Evolutionary conservation across 1,284 basidiomycete species (phyloP).

Genomic region (Moesziomyces parantarcticus): DNA sequence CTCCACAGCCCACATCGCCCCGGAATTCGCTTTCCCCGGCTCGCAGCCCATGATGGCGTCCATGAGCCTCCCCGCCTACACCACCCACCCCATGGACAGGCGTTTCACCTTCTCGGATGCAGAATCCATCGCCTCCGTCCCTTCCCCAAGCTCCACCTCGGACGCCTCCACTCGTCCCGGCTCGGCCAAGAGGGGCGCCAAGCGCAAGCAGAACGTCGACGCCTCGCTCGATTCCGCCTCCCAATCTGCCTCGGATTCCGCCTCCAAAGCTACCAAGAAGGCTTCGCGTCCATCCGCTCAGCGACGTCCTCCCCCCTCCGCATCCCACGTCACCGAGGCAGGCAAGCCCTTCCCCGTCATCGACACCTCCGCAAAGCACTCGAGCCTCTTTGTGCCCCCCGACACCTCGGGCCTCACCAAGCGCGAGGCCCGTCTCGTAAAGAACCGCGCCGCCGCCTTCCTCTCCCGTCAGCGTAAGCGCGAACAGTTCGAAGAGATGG

Average conservation of each 20-base stretch:
- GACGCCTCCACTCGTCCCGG: slow-evolving; percentile 22
- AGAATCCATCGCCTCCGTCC: slow-evolving; percentile 24
- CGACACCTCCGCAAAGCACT: slow-evolving; percentile 66
- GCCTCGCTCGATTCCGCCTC: slow-evolving; percentile 15
- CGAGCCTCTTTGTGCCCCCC: slow-evolving; percentile 77
- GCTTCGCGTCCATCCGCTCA: slow-evolving; percentile 13
- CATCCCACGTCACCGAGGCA: slow-evolving; percentile 63
- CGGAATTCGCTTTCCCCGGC: slow-evolving; percentile 15
- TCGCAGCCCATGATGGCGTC: slow-evolving; percentile 35
- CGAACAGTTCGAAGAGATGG: slow-evolving; percentile 89
- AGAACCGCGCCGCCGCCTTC: slow-evolving; percentile 90
- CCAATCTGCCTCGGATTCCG: slow-evolving; percentile 4
- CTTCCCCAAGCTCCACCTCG: slow-evolving; percentile 36
- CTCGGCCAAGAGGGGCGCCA: slow-evolving; percentile 28
- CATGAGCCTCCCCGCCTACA: slow-evolving; percentile 40
- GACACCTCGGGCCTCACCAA: slow-evolving; percentile 88
- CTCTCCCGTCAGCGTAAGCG: slow-evolving; percentile 87
- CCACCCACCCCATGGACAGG: slow-evolving; percentile 23
- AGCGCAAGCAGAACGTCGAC: slow-evolving; percentile 29
- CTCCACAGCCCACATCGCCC: slow-evolving; percentile 6
- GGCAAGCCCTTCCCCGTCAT: slow-evolving; percentile 67
- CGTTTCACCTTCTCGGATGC: slow-evolving; percentile 36
- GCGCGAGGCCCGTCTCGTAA: slow-evolving; percentile 87
- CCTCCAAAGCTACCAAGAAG: slow-evolving; percentile 24
- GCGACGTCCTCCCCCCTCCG: slow-evolving; percentile 61